phyloP scores from a whole-genome alignment of 2,329 filamentous ascomycete genomes.

The Penicillium digitatum region DNA sequence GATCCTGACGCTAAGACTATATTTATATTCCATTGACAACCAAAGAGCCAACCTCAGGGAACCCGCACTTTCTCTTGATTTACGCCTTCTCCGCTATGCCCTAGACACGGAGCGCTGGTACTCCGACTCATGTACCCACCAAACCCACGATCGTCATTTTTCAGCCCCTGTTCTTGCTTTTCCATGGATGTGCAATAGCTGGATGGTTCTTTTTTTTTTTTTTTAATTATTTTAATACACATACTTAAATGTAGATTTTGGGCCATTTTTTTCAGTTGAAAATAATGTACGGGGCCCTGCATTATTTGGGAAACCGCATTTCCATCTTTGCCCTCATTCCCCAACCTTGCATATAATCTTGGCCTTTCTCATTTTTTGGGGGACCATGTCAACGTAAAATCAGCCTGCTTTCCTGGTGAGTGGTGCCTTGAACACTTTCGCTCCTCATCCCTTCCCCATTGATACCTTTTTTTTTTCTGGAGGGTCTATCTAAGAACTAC shows the following conservation, averaged over 20 bases:
- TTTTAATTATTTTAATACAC: constrained; percentile 5
- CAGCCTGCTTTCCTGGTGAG: constrained; percentile 21
- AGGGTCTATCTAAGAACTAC: not conserved
- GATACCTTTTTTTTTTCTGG: not conserved
- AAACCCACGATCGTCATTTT: constrained; percentile 29
- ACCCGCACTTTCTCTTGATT: constrained; percentile 13
- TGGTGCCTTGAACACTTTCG: not conserved
- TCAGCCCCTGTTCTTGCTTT: constrained; percentile 29
- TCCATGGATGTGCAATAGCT: constrained; percentile 26
- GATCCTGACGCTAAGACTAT: constrained; percentile 6
- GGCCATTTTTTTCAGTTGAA: constrained; percentile 12
- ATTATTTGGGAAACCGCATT: constrained; percentile 18
- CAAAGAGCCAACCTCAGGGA: constrained; percentile 19
- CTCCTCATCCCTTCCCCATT: not conserved
- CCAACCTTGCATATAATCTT: constrained; percentile 27
- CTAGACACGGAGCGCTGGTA: constrained; percentile 16
- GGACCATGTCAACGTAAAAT: constrained; percentile 25
- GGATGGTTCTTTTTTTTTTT: constrained; percentile 16
- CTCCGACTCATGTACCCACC: constrained; percentile 16
- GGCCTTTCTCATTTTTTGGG: constrained; percentile 9
- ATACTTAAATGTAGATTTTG: not conserved
- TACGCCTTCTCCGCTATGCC: constrained; percentile 22
- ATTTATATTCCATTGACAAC: not conserved
- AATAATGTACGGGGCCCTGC: constrained; percentile 24
- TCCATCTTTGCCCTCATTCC: constrained; percentile 20